These are phyloP conservation scores for Candida multigemmis DNA, from an alignment of 805 yeast genomes.

Conservation along the genomic window DNA sequence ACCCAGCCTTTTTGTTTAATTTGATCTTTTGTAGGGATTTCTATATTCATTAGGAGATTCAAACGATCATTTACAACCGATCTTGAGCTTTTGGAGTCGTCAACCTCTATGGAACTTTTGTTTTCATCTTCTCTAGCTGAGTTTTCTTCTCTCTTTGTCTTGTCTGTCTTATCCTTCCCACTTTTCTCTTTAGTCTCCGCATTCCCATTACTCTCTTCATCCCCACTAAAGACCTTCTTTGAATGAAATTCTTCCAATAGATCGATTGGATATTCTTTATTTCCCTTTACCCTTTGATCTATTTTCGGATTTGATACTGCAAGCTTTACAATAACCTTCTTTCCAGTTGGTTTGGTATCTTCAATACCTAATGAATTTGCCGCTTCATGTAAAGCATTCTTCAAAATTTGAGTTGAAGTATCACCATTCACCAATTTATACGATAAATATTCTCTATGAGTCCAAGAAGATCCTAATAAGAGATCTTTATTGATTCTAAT, in stretches of 20 bases:
- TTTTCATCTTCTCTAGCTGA: conserved; percentile 2
- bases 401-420: no score
- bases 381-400: conserved; percentile 10
- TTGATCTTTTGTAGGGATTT: conserved; percentile 26
- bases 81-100: conserved; percentile 3
- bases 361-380: conserved; percentile 3
- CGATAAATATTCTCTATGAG: conserved; percentile 29
- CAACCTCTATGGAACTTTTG: conserved; percentile 1
- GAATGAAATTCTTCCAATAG: conserved; percentile 20
- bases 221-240: conserved; percentile 16
- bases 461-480: conserved; percentile 34
- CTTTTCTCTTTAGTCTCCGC: conserved; percentile 1
- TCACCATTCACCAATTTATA: no score
- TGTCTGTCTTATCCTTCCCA: conserved; percentile 1
- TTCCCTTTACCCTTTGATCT: conserved; percentile 28
- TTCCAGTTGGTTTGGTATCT: conserved; percentile 4
- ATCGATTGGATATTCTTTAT: conserved; percentile 20
- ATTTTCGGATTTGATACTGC: conserved; percentile 25
- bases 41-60: conserved; percentile 4
- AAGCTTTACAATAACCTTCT: conserved; percentile 28
- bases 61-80: conserved; percentile 4
- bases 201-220: conserved; percentile 7
- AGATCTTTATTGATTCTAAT: conserved; percentile 38
- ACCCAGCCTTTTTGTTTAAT: conserved; percentile 38
- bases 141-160: conserved; percentile 3